Base-by-base conservation (phyloP, 352 stramenopile genomes). In the Pythium rishiriense region DNA sequence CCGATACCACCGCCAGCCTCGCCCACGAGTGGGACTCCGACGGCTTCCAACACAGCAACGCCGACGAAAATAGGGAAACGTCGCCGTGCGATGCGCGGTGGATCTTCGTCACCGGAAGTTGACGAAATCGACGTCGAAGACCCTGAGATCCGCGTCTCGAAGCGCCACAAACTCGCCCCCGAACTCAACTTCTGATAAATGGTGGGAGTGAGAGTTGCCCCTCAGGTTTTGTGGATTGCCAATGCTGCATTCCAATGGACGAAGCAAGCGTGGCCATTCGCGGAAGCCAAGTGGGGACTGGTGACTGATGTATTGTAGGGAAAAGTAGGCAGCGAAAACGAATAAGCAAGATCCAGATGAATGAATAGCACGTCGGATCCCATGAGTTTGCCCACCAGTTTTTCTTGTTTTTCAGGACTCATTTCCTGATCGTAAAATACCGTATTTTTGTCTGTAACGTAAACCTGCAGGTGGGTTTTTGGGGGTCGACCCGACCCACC, bases 61-160 rank as follows among this genome's bases (percentile, higher is more conserved):
- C 63, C 63, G 2, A 65, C 63, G 14, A 70, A 65, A 64, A 25
- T 62, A 25, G 64, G 64, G 11, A 70, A 70, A 21, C 64, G 64
- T 17, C 56, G 57, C 37, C 64, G 64, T 22, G 37, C 45, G 11
- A 25, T 66, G 3, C 45, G 22, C 9, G 46, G 42, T 37, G 59
- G 43, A 19, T 42, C 39, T 4, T 51, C 61, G 24, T 62, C 61
- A 11, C 61, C 61, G 3, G 43, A 62, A 21, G 12, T 68, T 5
- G 61, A 68, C 11, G 61, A 62, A 26, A 41, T 68, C 25, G 61
- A 68, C 26, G 43, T 61, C 4, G 61, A 68, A 41, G 61, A 62
- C 12, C 24, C 51, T 2, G 37, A 58, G 19, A 24, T 68, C 2
- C 61, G 53, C 4, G 45, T 64, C 2, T 56, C 55, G 39, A 68